These are phyloP conservation scores for Ambrosiella beaveri DNA, from an alignment of 2,329 filamentous ascomycete species.

Conservation along the genomic window DNA sequence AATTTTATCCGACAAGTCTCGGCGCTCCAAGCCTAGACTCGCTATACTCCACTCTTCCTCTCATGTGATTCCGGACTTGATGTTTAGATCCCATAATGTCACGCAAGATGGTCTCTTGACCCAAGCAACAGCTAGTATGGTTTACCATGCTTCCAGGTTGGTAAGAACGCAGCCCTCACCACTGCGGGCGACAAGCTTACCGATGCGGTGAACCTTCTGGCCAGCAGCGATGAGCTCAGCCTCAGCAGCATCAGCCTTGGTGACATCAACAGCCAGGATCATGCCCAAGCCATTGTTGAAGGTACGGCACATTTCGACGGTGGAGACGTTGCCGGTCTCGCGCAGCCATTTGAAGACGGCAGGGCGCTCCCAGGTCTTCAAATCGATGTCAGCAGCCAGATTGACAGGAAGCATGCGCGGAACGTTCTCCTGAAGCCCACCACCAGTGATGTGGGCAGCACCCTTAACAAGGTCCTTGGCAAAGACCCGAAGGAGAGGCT, in stretches of 20 bases:
- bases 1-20: not conserved
- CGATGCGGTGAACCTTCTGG: constrained; percentile 64
- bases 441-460: constrained; percentile 91
- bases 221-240: constrained; percentile 45
- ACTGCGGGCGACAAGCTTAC: constrained; percentile 45
- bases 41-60: not conserved
- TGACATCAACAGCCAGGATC: constrained; percentile 62
- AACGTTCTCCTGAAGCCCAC: constrained; percentile 83
- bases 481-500: constrained; percentile 51
- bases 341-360: constrained; percentile 80
- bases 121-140: not conserved
- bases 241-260: constrained; percentile 43
- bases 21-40: not conserved
- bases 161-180: constrained; percentile 16
- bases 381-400: constrained; percentile 68
- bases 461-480: constrained; percentile 59
- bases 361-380: constrained; percentile 56
- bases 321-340: constrained; percentile 48
- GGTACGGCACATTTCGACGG: constrained; percentile 70
- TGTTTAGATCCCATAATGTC: not conserved
- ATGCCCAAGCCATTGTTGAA: constrained; percentile 95
- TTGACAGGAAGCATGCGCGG: constrained; percentile 74
- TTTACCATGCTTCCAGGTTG: constrained; percentile 13
- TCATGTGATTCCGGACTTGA: not conserved
- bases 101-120: not conserved